These are phyloP conservation scores for Hypoxylon sp. DNA, from an alignment of 2,329 filamentous ascomycete species.

Conservation along the genomic window DNA sequence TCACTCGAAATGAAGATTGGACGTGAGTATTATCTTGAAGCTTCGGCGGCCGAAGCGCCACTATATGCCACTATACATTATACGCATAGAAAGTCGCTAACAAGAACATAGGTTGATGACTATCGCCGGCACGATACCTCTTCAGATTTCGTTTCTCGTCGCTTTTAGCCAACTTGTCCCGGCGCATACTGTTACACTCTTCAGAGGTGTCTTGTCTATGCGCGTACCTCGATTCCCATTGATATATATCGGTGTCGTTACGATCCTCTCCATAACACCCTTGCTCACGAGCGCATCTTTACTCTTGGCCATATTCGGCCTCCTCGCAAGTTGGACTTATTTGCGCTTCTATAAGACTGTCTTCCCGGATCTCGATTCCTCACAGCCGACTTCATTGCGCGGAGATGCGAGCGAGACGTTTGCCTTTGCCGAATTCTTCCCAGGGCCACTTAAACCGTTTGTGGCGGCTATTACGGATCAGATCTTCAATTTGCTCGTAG, in stretches of 20 bases:
- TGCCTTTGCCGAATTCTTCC: slow-evolving; percentile 96
- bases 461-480: slow-evolving; percentile 80
- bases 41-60: not conserved
- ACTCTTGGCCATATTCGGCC: slow-evolving; percentile 83
- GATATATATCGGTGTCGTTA: slow-evolving; percentile 81
- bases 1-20: slow-evolving; percentile 77
- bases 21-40: slow-evolving; percentile 68
- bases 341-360: slow-evolving; percentile 92
- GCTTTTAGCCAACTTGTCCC: slow-evolving; percentile 98
- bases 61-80: no score
- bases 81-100: slow-evolving; percentile 35
- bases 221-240: slow-evolving; percentile 82
- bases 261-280: slow-evolving; percentile 72
- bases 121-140: slow-evolving; percentile 88
- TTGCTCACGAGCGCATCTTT: slow-evolving; percentile 79
- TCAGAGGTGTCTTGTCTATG: slow-evolving; percentile 88
- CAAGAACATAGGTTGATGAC: slow-evolving; percentile 74
- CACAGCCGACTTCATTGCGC: slow-evolving; percentile 74
- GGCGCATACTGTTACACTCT: slow-evolving; percentile 95
- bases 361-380: slow-evolving; percentile 76
- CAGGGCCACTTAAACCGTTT: slow-evolving; percentile 83
- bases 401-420: slow-evolving; percentile 98
- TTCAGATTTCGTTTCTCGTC: slow-evolving; percentile 94
- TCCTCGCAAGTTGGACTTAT: slow-evolving; percentile 93
- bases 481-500: slow-evolving; percentile 81